Conservation (phyloP, 805 yeast species). For the Metschnikowia koreensis region DNA sequence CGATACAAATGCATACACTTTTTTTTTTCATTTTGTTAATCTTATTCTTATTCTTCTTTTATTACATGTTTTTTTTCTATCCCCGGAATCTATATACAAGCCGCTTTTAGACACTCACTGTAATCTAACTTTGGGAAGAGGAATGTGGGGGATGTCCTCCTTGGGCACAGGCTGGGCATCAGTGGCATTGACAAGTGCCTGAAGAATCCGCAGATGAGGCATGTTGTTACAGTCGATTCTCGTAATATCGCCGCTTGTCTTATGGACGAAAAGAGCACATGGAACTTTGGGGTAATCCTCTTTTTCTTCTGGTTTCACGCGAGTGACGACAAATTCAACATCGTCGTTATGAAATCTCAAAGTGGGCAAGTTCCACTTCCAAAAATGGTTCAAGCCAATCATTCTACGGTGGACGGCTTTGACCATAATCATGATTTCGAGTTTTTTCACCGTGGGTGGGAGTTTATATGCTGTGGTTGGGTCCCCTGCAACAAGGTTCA, state of each 20-base stretch:
- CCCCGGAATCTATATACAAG: slow-evolving; percentile 3
- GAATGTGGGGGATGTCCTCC: slow-evolving; percentile 38
- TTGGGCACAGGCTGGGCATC: slow-evolving; percentile 52
- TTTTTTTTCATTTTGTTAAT: neutral
- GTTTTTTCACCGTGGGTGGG: slow-evolving; percentile 25
- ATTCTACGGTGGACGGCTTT: slow-evolving; percentile 49
- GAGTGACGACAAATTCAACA: slow-evolving; percentile 56
- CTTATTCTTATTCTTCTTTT: neutral
- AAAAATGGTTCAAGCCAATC: slow-evolving; percentile 69
- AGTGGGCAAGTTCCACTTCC: slow-evolving; percentile 73
- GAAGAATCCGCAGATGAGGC: slow-evolving; percentile 52
- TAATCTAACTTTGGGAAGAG: slow-evolving; percentile 10
- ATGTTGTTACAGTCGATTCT: slow-evolving; percentile 54
- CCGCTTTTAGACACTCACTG: neutral
- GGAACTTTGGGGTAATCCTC: slow-evolving; percentile 16
- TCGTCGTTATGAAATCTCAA: slow-evolving; percentile 81
- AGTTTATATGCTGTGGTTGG: slow-evolving; percentile 36
- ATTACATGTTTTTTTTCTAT: neutral
- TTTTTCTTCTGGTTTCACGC: slow-evolving; percentile 34
- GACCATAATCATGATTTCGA: slow-evolving; percentile 50
- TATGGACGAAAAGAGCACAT: slow-evolving; percentile 13
- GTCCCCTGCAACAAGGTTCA: slow-evolving; percentile 52
- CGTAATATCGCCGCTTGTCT: slow-evolving; percentile 7
- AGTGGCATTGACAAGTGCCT: slow-evolving; percentile 49
- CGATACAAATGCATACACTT: slow-evolving; percentile 1